Evolutionary conservation across 257 asterid species (phyloP).

Genomic region (Nicotiana noctiflora): DNA sequence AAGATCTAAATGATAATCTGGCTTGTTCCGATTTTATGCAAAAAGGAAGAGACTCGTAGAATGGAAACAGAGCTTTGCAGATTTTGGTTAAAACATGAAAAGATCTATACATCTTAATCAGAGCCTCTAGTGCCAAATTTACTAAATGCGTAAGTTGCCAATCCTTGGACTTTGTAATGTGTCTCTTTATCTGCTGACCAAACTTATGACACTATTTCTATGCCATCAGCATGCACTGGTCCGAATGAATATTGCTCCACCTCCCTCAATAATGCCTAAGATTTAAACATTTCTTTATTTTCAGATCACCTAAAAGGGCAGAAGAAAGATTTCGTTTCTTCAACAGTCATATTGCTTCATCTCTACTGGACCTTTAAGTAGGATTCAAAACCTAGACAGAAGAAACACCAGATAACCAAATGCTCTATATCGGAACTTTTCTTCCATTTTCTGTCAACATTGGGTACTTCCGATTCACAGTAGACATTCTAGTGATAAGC

Average conservation of each 20-base stretch:
- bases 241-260: background rate
- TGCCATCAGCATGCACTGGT: background rate
- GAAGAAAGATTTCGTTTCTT: background rate
- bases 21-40: background rate
- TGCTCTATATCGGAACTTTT: background rate
- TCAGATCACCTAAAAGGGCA: background rate
- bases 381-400: background rate
- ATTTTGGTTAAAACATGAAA: background rate
- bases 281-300: background rate
- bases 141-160: background rate
- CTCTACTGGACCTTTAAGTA: background rate
- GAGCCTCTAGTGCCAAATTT: background rate
- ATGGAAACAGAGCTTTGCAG: background rate
- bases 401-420: background rate
- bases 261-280: background rate
- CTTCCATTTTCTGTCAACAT: background rate
- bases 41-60: background rate
- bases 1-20: background rate
- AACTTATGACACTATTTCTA: background rate
- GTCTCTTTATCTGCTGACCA: background rate
- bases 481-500: background rate
- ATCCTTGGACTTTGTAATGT: background rate
- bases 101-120: background rate
- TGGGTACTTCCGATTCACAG: background rate
- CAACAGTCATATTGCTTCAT: background rate